Evolutionary conservation across 2,329 filamentous ascomycete genomes (phyloP).

Genomic region (Gnomoniopsis smithogilvyi): DNA sequence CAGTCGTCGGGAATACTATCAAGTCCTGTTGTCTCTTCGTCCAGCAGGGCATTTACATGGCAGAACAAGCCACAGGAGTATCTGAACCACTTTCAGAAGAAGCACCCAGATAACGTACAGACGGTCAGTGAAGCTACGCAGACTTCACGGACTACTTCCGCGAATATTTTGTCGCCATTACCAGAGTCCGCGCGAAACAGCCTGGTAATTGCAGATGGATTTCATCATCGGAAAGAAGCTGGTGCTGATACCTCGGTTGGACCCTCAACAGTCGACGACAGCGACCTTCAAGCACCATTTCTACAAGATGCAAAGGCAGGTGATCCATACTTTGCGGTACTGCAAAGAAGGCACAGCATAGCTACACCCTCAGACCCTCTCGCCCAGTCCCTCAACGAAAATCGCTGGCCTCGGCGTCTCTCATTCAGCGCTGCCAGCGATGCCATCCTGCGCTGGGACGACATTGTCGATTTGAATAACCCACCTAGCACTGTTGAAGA

Average conservation of each 20-base stretch:
- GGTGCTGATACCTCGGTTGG: constrained; percentile 51
- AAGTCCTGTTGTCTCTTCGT: constrained; percentile 35
- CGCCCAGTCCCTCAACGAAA: constrained; percentile 45
- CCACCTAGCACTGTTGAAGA: constrained; percentile 25
- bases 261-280: constrained; percentile 57
- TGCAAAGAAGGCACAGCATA: constrained; percentile 63
- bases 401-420: constrained; percentile 66
- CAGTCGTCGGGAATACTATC: constrained; percentile 32
- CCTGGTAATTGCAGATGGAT: constrained; percentile 24
- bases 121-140: constrained; percentile 17
- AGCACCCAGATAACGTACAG: constrained; percentile 23
- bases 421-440: constrained; percentile 76
- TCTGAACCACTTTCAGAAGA: constrained; percentile 36
- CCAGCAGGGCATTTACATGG: constrained; percentile 57
- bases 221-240: constrained; percentile 41
- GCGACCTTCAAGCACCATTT: constrained; percentile 54
- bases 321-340: constrained; percentile 40
- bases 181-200: constrained; percentile 22
- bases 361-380: constrained; percentile 31
- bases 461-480: constrained; percentile 39
- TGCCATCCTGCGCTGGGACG: constrained; percentile 66
- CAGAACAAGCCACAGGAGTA: constrained; percentile 63
- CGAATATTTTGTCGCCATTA: constrained; percentile 6
- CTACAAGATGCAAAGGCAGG: constrained; percentile 45
- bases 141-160: constrained; percentile 11